Evolutionary conservation across 2,329 filamentous ascomycete species (phyloP).

Genomic region (Claviceps citrina): DNA sequence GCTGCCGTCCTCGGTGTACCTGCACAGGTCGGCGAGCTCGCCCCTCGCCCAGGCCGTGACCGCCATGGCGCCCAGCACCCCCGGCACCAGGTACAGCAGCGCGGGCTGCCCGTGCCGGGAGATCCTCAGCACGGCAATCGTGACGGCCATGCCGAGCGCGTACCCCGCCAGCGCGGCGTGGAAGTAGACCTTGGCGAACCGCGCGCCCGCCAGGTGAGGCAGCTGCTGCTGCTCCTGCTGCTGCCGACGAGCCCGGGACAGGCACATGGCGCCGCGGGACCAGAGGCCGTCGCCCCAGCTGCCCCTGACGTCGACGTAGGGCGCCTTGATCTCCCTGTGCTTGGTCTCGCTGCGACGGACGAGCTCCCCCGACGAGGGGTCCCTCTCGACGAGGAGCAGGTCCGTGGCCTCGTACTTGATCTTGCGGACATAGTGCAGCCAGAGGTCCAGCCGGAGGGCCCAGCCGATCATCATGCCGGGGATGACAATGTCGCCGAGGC

Average conservation of each 20-base stretch:
- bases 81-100: conserved; percentile 79
- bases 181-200: conserved; percentile 78
- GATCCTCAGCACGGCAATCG: conserved; percentile 60
- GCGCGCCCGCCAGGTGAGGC: conserved; percentile 22
- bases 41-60: conserved; percentile 54
- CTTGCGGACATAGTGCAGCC: conserved; percentile 62
- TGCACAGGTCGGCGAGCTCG: conserved; percentile 63
- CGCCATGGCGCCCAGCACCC: conserved; percentile 63
- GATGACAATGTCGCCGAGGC: conserved; percentile 84
- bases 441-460: conserved; percentile 81
- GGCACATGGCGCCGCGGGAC: conserved; percentile 30
- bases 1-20: conserved; percentile 59
- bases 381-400: conserved; percentile 20
- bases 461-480: conserved; percentile 83
- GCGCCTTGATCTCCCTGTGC: conserved; percentile 33
- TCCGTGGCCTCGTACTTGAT: conserved; percentile 30
- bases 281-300: conserved; percentile 77
- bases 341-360: conserved; percentile 23
- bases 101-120: conserved; percentile 78
- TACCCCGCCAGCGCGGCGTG: conserved; percentile 64
- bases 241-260: conserved; percentile 11
- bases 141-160: conserved; percentile 58
- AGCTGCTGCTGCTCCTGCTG: conserved; percentile 18
- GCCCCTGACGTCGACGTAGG: conserved; percentile 46
- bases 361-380: conserved; percentile 18